A percentile compares a stretch with the other conserved stretches of the same genome.
These are phyloP conservation scores for Penicillium antarcticum DNA, from an alignment of 495 filamentous ascomycete species.

Conservation along the genomic window DNA sequence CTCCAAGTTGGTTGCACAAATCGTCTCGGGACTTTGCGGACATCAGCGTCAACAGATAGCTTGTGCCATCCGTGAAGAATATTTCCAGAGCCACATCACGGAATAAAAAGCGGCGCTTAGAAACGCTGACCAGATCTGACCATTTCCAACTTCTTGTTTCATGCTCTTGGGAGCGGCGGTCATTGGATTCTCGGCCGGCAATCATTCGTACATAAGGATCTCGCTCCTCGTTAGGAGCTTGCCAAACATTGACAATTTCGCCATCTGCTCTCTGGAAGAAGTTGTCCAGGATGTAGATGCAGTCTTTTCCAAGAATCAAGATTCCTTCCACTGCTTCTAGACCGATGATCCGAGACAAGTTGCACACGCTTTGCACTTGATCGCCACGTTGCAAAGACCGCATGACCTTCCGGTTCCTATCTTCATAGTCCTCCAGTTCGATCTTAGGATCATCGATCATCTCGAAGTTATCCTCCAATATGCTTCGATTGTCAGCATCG, in stretches of 20 bases:
- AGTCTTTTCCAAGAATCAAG: constrained; percentile 87
- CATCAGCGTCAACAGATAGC: constrained; percentile 84
- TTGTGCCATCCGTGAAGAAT: constrained; percentile 94
- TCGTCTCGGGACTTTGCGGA: constrained; percentile 71
- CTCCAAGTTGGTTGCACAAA: constrained; percentile 67
- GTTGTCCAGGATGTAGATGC: constrained; percentile 89
- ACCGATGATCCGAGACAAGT: constrained; percentile 89
- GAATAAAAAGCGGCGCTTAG: constrained; percentile 91
- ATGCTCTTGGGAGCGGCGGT: constrained; percentile 62
- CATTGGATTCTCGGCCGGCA: constrained; percentile 67
- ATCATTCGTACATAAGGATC: constrained; percentile 96
- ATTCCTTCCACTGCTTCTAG: constrained; percentile 90
- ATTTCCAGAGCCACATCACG: constrained; percentile 93
- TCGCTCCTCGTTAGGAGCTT: constrained; percentile 87
- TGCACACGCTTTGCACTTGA: constrained; percentile 89
- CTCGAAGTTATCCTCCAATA: constrained; percentile 85
- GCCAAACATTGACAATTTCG: constrained; percentile 93
- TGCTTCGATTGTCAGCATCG: constrained; percentile 41
- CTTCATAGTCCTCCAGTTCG: constrained; percentile 83
- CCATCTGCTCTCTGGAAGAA: constrained; percentile 93
- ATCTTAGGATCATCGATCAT: constrained; percentile 86
- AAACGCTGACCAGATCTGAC: constrained; percentile 93
- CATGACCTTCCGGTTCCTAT: constrained; percentile 97
- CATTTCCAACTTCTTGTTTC: constrained; percentile 89
- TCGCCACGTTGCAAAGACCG: constrained; percentile 88